Evolutionary conservation across 371 early-diverging fungal species (phyloP).

Genomic region (Nosema muscidifuracis): DNA sequence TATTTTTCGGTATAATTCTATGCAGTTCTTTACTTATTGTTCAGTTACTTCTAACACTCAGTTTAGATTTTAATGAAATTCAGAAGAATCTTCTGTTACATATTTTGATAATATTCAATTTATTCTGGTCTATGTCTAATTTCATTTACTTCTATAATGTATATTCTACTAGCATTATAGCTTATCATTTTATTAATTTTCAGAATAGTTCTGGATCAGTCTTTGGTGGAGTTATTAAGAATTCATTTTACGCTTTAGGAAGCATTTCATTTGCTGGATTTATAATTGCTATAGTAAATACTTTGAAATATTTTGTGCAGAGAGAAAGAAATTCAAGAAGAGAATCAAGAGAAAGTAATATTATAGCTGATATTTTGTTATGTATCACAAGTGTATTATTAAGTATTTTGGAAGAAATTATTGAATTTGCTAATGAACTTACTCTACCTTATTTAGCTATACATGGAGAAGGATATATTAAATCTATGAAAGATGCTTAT

Average conservation of each 20-base stretch:
- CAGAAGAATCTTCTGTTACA: not conserved
- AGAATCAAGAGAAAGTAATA: slow-evolving; percentile 2
- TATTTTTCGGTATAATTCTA: not conserved
- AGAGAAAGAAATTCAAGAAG: slow-evolving; percentile 4
- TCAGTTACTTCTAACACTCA: not conserved
- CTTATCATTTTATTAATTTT: not conserved
- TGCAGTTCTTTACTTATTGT: not conserved
- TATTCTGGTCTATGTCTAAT: not conserved
- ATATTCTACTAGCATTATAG: not conserved
- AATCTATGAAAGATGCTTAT: slow-evolving; percentile 18
- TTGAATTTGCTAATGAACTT: slow-evolving; percentile 15
- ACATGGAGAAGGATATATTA: slow-evolving; percentile 19
- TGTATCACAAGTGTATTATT: not conserved
- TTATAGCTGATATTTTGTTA: slow-evolving; percentile 5
- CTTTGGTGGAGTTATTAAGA: not conserved
- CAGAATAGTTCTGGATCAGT: not conserved
- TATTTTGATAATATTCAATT: not conserved
- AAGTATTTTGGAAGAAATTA: slow-evolving; percentile 7
- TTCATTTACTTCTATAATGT: not conserved
- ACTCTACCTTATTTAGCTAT: slow-evolving; percentile 31
- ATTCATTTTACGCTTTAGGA: slow-evolving; percentile 23
- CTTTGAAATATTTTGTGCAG: slow-evolving; percentile 20
- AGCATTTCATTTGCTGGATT: slow-evolving; percentile 39
- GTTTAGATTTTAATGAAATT: not conserved
- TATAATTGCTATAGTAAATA: slow-evolving; percentile 20